A percentile compares a stretch with the other conserved stretches of the same genome.
Evolutionary conservation across 345 rosid species (phyloP).

Genomic region (Draba incana): DNA sequence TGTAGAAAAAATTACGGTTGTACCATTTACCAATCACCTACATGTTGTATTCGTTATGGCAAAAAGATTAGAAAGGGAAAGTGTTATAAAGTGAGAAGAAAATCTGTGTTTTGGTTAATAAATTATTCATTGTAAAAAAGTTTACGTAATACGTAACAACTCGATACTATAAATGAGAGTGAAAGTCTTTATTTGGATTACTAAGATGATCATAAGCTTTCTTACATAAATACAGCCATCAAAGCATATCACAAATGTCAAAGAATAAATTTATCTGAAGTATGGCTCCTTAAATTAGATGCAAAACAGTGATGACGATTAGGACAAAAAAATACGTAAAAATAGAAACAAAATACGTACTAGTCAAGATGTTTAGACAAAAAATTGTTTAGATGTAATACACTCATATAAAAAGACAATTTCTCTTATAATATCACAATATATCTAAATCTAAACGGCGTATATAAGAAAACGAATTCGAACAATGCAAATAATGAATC

Average conservation of each 20-base stretch:
- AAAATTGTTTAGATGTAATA: not conserved
- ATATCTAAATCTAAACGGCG: not conserved
- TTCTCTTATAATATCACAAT: not conserved
- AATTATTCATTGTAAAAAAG: too few relatives aligned
- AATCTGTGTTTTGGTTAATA: too few relatives aligned
- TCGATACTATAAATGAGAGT: not conserved
- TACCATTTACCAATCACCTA: too few relatives aligned
- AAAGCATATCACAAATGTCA: slow-evolving; percentile 6
- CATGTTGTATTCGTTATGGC: too few relatives aligned
- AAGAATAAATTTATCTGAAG: not conserved
- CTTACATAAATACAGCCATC: not conserved
- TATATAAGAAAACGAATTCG: not conserved
- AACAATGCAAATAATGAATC: slow-evolving; percentile 14
- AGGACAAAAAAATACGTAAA: not conserved
- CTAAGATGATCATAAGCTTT: not conserved
- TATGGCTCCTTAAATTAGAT: slow-evolving; percentile 1
- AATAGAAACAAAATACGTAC: not conserved
- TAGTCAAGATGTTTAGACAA: not conserved
- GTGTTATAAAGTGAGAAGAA: too few relatives aligned
- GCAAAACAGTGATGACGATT: not conserved
- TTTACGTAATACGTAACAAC: too few relatives aligned
- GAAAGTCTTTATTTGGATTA: not conserved
- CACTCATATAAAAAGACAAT: slow-evolving; percentile 8
- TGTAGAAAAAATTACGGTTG: too few relatives aligned
- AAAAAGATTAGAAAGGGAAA: too few relatives aligned